Evolutionary conservation across 768 basidiomycete genomes (phyloP), one percentile per base, ranked within the genome.

Genomic region (Termitomyces sp.): DNA sequence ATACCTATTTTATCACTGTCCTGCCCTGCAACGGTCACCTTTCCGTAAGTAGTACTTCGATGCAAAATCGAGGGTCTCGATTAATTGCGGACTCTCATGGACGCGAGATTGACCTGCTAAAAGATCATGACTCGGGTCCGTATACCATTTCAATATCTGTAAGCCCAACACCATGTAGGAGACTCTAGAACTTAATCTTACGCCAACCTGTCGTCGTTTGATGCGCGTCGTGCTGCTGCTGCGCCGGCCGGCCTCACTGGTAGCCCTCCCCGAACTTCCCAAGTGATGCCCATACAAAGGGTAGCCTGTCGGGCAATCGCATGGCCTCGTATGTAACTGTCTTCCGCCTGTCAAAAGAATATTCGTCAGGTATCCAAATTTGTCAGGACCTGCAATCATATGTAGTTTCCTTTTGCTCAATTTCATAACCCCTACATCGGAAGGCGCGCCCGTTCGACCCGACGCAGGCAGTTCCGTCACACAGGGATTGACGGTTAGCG

Each of bases 61-160:
- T 25, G 5, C 14, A 17, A 37, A 37, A 32, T 19, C 46, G n/a
- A 35, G 3, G 19, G 44, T 28, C 17, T 45, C 27, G 44, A 45
- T 45, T n/a, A n/a, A 27, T 28, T 39, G 27, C 5, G n/a, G 23
- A 32, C 16, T 37, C 35, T 17, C 16, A 21, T 47, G 28, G n/a
- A 32, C 30, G 12, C 19, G 32, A 32, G 23, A 34, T 50, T 6
- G 34, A 17, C 12, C 48, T 49, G 34, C 47, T 35, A 34, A 35
- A 48, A 23, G 35, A 39, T 50, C 35, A 27, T 35, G 49, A 50
- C 50, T 51, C 50, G 50, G 50, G 25, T 51, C 50, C 50, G 50
- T 25, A 49, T 25, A 32, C 23, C 23, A 34, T 19, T 19, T 17
- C 25, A 19, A 51, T 27, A 37, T 9, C 16, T 48, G 16, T 7